Base-by-base conservation (phyloP, 305 asterid species). In the Caryopteris hybrid region DNA sequence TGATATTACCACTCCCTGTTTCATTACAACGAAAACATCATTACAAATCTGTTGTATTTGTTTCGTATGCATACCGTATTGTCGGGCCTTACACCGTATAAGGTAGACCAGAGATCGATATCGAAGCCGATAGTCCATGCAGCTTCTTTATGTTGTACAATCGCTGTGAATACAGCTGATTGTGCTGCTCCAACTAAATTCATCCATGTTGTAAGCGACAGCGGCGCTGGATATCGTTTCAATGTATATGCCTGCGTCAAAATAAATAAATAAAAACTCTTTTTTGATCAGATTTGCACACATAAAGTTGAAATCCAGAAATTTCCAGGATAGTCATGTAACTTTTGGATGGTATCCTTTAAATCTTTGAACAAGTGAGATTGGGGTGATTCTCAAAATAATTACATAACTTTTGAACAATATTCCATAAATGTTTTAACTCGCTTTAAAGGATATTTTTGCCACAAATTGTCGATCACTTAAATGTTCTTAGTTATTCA, bases 211-310 rank as follows among this genome's bases (percentile, higher is more conserved):
- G 92, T 61, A 57, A 85, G 69, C 3, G 96, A 89, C 56, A 89
- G 82, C 73, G 84, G 95, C 31, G 91, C 89, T 56, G 96, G 95
- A 78, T 84, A 90, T 45, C 96, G 77, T 76, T 66, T 85, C 82
- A 85, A 63, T 18, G 92, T 81, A 46, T 72, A 79, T 13, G 95
- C 93, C 95, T 87, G 81, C 61, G 6, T 34, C 12, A 21, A 3
- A 29, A 33, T 11, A 11, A n/a, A n/a, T n/a, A n/a, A n/a, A n/a
- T n/a, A n/a, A n/a, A n/a, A 9, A 11, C 8, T 16, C 46, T 10
- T 11, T 0, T 1, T 11, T 41, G 46, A 41, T 41, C 46, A 14
- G 34, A 29, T 7, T 29, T 3, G 3, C 34, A 4, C n/a, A n/a
- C n/a, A n/a, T n/a, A n/a, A n/a, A n/a, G n/a, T n/a, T n/a, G n/a